Base-by-base conservation (phyloP, 2,329 filamentous ascomycete genomes). In the Xylaria sp. region DNA sequence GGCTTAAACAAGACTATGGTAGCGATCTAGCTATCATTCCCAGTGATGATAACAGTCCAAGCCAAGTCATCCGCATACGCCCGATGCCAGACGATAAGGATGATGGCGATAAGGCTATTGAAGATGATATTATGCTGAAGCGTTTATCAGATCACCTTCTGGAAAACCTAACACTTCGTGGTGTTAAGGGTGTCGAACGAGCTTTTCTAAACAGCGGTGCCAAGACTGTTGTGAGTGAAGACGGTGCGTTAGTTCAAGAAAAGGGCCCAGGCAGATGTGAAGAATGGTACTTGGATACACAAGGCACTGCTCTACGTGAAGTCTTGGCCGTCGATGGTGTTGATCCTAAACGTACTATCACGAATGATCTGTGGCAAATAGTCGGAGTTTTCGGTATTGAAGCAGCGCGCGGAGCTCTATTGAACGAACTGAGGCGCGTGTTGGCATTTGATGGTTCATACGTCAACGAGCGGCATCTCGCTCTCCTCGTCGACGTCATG, bases 401-500 rank as follows among this genome's bases (percentile, higher is more conserved):
- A 79, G 97, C 94, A 73, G 94, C 94, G 69, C 92, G 96, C 77
- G 89, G 92, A 57, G 92, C 94, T 63, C 86, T 99, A 66, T 89
- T 97, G 74, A 90, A 92, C 70, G 97, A 99, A 79, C 82, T 99
- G 85, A 93, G 92, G 36, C 90, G 93, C 77, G 96, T 99, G 79
- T 83, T 99, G 83, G 94, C 96, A 31, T 99, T 99, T 79, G 96
- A 98, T 79, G 97, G 97, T 88, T 98, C 96, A 15, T 99, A 99
- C 80, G 96, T 99, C 87, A 99, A 99, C 81, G 94, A 98, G 83
- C 94, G 96, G 77, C 96, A 99, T 84, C 90, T 99, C 84, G 93
- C 94, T 57, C 89, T 99, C 42, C 87, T 99, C 62, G 94, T 97
- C 72, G 96, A 99, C 83, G 93, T 99, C 71, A 99, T 99, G 96